Conservation (phyloP, 2,329 filamentous ascomycete genomes). For the Clarireedia homoeocarpa region DNA sequence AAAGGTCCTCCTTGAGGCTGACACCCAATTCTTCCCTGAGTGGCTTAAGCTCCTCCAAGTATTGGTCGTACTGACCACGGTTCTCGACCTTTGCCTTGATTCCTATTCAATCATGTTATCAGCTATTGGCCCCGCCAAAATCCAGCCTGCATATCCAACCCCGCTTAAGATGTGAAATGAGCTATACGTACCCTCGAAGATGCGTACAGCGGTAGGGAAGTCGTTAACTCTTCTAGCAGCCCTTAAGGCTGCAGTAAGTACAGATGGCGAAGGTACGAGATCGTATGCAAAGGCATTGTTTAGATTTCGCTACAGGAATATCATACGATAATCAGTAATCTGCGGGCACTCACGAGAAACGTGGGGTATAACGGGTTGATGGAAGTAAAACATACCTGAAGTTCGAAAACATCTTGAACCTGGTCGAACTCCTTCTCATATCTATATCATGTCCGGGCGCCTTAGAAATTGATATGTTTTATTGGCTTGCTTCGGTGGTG, state of each 20-base stretch:
- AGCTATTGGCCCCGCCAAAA: slow-evolving; percentile 77
- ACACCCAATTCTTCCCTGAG: slow-evolving; percentile 92
- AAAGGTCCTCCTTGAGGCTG: slow-evolving; percentile 85
- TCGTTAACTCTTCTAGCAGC: slow-evolving; percentile 96
- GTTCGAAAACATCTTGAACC: slow-evolving; percentile 98
- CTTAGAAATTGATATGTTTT: slow-evolving; percentile 34
- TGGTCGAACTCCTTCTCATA: slow-evolving; percentile 99
- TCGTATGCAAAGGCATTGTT: slow-evolving; percentile 99
- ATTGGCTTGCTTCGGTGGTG: slow-evolving; percentile 15
- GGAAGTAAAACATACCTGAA: slow-evolving; percentile 63
- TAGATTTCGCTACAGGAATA: slow-evolving; percentile 64
- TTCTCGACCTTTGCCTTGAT: slow-evolving; percentile 99
- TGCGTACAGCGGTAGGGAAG: slow-evolving; percentile 93
- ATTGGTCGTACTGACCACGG: slow-evolving; percentile 93
- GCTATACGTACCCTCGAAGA: slow-evolving; percentile 80
- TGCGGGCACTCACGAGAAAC: slow-evolving; percentile 8
- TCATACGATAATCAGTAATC: slow-evolving; percentile 23
- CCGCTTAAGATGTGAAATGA: slow-evolving; percentile 10
- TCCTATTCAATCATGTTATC: slow-evolving; percentile 44
- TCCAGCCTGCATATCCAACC: slow-evolving; percentile 90
- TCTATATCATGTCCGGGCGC: slow-evolving; percentile 42
- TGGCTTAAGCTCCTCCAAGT: slow-evolving; percentile 85
- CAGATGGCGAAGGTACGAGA: slow-evolving; percentile 89
- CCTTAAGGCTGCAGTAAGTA: slow-evolving; percentile 84
- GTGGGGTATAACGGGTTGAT: not conserved